These are phyloP conservation scores for Eucalyptus albens DNA, from an alignment of 345 rosid species.

Conservation along the genomic window DNA sequence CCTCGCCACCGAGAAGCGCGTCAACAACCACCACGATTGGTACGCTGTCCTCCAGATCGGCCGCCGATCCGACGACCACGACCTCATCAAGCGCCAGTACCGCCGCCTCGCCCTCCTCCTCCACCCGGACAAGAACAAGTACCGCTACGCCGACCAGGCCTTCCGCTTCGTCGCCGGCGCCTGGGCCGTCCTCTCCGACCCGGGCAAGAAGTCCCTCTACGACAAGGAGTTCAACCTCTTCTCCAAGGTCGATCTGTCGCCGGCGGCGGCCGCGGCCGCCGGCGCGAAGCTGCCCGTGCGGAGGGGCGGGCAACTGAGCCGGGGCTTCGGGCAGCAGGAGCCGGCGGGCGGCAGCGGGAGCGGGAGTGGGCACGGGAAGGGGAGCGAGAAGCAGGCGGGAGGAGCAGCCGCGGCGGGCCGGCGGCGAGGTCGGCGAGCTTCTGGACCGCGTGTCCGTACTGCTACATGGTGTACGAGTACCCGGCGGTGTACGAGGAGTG, in stretches of 20 bases:
- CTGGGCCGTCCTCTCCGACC: slow-evolving; percentile 64
- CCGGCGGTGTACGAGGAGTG: slow-evolving; percentile 68
- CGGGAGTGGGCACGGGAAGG: background rate
- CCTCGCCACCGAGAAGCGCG: slow-evolving; percentile 44
- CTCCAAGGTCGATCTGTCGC: slow-evolving; percentile 46
- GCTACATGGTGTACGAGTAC: slow-evolving; percentile 70
- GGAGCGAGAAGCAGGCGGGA: background rate
- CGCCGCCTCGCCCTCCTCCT: slow-evolving; percentile 79
- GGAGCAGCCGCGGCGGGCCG: background rate
- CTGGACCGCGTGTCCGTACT: slow-evolving; percentile 94
- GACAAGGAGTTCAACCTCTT: slow-evolving; percentile 48
- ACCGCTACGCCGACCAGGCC: slow-evolving; percentile 63
- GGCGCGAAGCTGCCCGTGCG: slow-evolving; percentile 29
- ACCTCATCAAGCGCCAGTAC: slow-evolving; percentile 67
- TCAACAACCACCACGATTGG: slow-evolving; percentile 65
- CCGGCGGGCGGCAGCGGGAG: background rate
- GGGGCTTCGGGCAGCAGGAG: background rate
- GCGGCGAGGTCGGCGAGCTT: slow-evolving; percentile 30
- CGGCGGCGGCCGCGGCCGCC: background rate
- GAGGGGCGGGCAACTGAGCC: background rate
- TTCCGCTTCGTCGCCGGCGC: slow-evolving; percentile 78
- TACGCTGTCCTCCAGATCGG: slow-evolving; percentile 70
- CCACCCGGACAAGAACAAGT: slow-evolving; percentile 83
- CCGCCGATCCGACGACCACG: slow-evolving; percentile 34
- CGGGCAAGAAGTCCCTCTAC: slow-evolving; percentile 36